Conservation (phyloP, 768 basidiomycete genomes). For the Phlebiopsis flavidoalba region DNA sequence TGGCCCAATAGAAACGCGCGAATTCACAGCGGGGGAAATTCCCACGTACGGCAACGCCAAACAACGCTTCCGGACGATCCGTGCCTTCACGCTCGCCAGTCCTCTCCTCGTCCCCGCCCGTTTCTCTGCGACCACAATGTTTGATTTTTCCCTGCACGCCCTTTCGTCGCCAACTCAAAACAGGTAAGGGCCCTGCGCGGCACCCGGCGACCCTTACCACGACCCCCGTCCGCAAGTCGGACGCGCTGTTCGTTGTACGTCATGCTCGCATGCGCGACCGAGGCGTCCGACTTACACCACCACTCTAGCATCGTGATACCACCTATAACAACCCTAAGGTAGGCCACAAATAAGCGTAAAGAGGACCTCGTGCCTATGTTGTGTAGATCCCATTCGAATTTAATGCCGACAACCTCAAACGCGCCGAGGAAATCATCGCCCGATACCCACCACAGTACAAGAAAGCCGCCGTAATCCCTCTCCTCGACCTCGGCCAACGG, state of each 20-base stretch:
- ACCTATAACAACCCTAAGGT: constrained; percentile 92
- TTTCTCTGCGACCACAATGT: constrained; percentile 13
- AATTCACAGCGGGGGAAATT: neutral
- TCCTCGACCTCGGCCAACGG: constrained; percentile 92
- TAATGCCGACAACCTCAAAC: constrained; percentile 73
- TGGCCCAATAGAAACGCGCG: neutral
- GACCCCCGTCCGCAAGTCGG: constrained; percentile 52
- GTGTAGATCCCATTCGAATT: constrained; percentile 87
- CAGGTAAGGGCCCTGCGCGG: constrained; percentile 5
- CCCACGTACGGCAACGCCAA: constrained; percentile 1
- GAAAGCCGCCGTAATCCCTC: constrained; percentile 96
- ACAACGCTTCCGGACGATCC: constrained; percentile 4
- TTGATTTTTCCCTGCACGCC: constrained; percentile 22
- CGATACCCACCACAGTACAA: constrained; percentile 97
- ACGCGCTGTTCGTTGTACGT: constrained; percentile 85
- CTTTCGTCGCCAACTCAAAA: constrained; percentile 14
- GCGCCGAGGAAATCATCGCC: constrained; percentile 84
- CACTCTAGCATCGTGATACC: constrained; percentile 84
- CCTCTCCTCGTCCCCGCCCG: neutral
- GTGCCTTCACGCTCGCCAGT: constrained; percentile 5
- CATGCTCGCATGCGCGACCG: neutral
- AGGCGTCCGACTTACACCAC: constrained; percentile 11
- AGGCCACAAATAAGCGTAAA: neutral
- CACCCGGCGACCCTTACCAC: constrained; percentile 30
- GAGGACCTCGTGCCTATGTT: neutral